These are phyloP conservation scores for Coemansia sp. DNA, from an alignment of 192 early-diverging fungal genomes.

Conservation along the genomic window DNA sequence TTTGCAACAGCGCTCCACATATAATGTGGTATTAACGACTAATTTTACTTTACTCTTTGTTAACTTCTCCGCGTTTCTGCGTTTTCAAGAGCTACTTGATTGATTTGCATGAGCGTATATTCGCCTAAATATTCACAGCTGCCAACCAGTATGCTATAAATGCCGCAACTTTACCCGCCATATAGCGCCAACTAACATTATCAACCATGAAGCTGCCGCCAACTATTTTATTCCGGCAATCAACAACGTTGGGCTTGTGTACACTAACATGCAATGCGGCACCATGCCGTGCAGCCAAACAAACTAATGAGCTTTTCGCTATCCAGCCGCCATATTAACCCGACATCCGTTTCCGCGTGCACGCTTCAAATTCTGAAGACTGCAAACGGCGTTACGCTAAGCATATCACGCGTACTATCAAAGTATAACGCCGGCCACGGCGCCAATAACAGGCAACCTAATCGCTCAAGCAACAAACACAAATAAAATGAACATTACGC, in stretches of 20 bases:
- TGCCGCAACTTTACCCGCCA: no score
- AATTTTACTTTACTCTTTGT: no score
- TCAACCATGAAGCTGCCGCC: neutral
- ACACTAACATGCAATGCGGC: constrained; percentile 26
- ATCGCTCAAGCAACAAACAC: neutral
- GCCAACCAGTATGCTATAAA: no score
- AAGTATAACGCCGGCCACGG: neutral
- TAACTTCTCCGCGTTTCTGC: no score
- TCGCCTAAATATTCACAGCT: no score
- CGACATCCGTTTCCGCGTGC: neutral
- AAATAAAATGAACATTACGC: neutral
- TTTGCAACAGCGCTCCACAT: no score
- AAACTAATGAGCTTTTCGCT: constrained; percentile 32
- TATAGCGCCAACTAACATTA: no score
- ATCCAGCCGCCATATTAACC: neutral
- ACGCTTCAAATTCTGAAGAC: neutral
- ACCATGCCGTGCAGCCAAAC: constrained; percentile 12
- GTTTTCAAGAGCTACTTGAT: no score
- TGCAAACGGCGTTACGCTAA: neutral
- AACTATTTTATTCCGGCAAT: constrained; percentile 2
- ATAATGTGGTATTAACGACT: no score
- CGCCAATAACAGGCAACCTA: neutral
- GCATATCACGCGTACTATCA: neutral
- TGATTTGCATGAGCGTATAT: no score
- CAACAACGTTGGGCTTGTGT: constrained; percentile 36